These are phyloP conservation scores for Agastache rugosa DNA, from an alignment of 257 asterid species.

Conservation along the genomic window DNA sequence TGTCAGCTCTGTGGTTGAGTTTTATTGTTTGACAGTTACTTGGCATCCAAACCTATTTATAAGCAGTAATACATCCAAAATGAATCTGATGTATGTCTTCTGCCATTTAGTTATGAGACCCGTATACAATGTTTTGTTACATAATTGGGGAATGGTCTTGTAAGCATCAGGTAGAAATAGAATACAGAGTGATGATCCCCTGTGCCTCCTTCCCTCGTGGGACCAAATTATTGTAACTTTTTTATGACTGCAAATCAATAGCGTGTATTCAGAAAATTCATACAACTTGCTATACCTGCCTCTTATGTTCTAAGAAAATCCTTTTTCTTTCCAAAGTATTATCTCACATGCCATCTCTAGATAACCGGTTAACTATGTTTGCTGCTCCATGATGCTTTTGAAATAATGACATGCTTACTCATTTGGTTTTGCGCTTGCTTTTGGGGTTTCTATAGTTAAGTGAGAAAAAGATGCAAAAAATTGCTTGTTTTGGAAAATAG, in stretches of 20 bases:
- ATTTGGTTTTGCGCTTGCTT: slow-evolving; percentile 19
- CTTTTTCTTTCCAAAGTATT: not conserved
- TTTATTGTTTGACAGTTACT: not conserved
- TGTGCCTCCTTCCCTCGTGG: not conserved
- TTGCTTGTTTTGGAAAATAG: slow-evolving; percentile 7
- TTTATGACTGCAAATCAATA: slow-evolving; percentile 4
- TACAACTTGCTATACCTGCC: slow-evolving; percentile 17
- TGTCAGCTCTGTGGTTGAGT: slow-evolving; percentile 24
- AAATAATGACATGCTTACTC: slow-evolving; percentile 18
- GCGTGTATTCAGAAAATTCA: slow-evolving; percentile 15
- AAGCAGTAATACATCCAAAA: not conserved
- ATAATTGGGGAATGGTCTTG: not conserved
- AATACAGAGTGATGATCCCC: slow-evolving; percentile 23
- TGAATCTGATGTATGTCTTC: slow-evolving; percentile 16
- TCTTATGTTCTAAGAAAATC: slow-evolving; percentile 21
- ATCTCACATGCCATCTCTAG: slow-evolving; percentile 15
- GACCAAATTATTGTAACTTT: not conserved
- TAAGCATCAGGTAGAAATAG: slow-evolving; percentile 16
- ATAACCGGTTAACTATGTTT: slow-evolving; percentile 20
- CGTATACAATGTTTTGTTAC: slow-evolving; percentile 5
- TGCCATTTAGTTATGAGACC: slow-evolving; percentile 24
- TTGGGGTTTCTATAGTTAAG: not conserved
- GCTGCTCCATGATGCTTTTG: slow-evolving; percentile 6
- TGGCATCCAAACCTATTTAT: not conserved
- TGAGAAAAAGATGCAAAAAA: not conserved